phyloP scores from a whole-genome alignment of 1,139 yeast species.

The Tardiomyces depauwii region DNA sequence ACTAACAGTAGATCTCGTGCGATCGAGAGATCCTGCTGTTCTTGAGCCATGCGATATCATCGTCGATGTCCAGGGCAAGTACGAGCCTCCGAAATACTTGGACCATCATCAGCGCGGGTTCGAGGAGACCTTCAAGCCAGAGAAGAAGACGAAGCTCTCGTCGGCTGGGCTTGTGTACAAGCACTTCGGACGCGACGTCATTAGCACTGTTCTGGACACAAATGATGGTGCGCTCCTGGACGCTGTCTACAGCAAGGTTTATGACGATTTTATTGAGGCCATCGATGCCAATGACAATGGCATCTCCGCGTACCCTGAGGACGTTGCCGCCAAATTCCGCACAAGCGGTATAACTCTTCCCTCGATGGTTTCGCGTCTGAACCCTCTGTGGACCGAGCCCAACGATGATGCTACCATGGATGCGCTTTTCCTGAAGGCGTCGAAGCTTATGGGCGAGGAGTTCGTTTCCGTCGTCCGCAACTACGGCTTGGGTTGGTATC shows the following conservation, averaged over 20 bases:
- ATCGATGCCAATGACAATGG: constrained; percentile 97
- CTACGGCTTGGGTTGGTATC: constrained; percentile 82
- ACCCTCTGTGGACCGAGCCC: constrained; percentile 71
- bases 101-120: constrained; percentile 94
- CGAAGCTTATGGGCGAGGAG: constrained; percentile 71
- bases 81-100: constrained; percentile 76
- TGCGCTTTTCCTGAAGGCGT: constrained; percentile 55
- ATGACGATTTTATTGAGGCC: constrained; percentile 79
- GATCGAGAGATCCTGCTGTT: constrained; percentile 72
- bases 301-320: constrained; percentile 51
- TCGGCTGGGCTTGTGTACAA: constrained; percentile 92
- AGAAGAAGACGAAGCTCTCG: constrained; percentile 57
- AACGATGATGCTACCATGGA: constrained; percentile 60
- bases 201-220: constrained; percentile 32
- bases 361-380: constrained; percentile 63
- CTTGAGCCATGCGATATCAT: constrained; percentile 88
- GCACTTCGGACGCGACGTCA: constrained; percentile 81
- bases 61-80: constrained; percentile 91
- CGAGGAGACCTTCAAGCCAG: constrained; percentile 43
- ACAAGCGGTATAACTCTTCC: constrained; percentile 58
- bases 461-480: constrained; percentile 58
- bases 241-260: constrained; percentile 58
- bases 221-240: constrained; percentile 36
- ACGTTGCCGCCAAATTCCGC: constrained; percentile 21
- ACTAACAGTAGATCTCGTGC: constrained; percentile 42